Conservation (phyloP, 495 filamentous ascomycete species). For the Apiosordaria backusii region DNA sequence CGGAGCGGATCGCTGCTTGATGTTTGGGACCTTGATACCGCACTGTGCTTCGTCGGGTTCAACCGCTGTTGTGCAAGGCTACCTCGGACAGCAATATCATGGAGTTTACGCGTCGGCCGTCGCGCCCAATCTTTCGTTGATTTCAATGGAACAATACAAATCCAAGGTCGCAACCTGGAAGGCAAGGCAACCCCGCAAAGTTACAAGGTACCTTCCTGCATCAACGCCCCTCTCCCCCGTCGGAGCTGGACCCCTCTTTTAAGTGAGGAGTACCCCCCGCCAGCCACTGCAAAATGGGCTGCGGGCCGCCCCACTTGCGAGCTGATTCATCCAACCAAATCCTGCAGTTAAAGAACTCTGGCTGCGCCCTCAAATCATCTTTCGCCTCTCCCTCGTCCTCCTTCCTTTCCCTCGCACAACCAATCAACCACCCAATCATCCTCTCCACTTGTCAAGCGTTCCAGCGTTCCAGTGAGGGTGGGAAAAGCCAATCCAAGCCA, state of each 20-base stretch:
- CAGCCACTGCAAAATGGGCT: constrained; percentile 25
- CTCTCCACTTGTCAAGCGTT: constrained; percentile 31
- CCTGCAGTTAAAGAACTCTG: constrained; percentile 35
- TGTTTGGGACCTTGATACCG: not conserved
- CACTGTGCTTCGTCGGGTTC: not conserved
- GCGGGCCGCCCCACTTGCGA: constrained; percentile 24
- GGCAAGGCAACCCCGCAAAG: constrained; percentile 14
- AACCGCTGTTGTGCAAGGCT: constrained; percentile 5
- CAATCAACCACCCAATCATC: constrained; percentile 39
- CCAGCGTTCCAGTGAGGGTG: constrained; percentile 24
- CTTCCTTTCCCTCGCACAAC: constrained; percentile 40
- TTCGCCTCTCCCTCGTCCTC: constrained; percentile 38
- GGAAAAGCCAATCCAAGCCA: constrained; percentile 24
- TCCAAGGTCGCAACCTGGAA: constrained; percentile 12
- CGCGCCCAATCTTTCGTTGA: constrained; percentile 1
- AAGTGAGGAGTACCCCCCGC: constrained; percentile 16
- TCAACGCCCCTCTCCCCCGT: constrained; percentile 12
- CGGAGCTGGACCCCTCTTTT: constrained; percentile 24
- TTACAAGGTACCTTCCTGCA: constrained; percentile 14
- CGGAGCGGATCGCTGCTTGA: not conserved
- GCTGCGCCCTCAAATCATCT: constrained; percentile 42
- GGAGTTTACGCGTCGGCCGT: not conserved
- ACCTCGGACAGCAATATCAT: not conserved
- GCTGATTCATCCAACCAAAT: constrained; percentile 46
- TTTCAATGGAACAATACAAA: constrained; percentile 3